Evolutionary conservation across 805 yeast species (phyloP).

Genomic region (Kluyveromyces aestuarii): DNA sequence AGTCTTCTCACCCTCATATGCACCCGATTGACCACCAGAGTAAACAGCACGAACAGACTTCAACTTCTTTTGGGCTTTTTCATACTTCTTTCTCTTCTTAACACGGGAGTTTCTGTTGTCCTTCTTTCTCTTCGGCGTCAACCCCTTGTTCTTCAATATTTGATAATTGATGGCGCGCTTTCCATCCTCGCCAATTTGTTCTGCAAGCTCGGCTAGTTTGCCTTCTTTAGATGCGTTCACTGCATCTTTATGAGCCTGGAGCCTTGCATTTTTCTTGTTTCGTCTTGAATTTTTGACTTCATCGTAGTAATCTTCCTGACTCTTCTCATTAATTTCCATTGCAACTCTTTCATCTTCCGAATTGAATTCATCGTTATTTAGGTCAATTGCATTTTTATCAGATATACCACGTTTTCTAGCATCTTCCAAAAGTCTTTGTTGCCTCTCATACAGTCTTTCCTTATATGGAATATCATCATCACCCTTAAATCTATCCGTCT

Average conservation of each 20-base stretch:
- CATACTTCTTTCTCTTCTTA: conserved; percentile 96
- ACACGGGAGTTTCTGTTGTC: conserved; percentile 93
- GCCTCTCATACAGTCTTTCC: conserved; percentile 85
- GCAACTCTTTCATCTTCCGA: conserved; percentile 40
- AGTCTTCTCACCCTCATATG: conserved; percentile 89
- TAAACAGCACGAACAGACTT: conserved; percentile 86
- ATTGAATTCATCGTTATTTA: conserved; percentile 42
- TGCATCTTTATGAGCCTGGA: conserved; percentile 59
- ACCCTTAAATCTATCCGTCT: conserved; percentile 55
- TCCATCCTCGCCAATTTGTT: conserved; percentile 59
- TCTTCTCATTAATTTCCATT: conserved; percentile 33
- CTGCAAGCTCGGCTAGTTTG: conserved; percentile 62
- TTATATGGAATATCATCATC: conserved; percentile 87
- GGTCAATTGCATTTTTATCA: conserved; percentile 44
- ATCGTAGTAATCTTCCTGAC: conserved; percentile 54
- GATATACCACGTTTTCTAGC: conserved; percentile 77
- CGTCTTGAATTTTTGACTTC: conserved; percentile 39
- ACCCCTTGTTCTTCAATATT: conserved; percentile 92
- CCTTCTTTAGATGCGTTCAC: conserved; percentile 79
- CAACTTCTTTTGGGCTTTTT: conserved; percentile 87
- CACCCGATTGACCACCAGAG: conserved; percentile 55
- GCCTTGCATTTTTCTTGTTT: conserved; percentile 45
- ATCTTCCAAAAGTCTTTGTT: conserved; percentile 76
- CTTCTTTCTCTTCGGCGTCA: conserved; percentile 87
- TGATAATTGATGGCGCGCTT: conserved; percentile 94